A percentile compares a stretch with the other conserved stretches of the same genome.
phyloP scores from a whole-genome alignment of 106 monocot genomes.

The Dendrobium officinale region DNA sequence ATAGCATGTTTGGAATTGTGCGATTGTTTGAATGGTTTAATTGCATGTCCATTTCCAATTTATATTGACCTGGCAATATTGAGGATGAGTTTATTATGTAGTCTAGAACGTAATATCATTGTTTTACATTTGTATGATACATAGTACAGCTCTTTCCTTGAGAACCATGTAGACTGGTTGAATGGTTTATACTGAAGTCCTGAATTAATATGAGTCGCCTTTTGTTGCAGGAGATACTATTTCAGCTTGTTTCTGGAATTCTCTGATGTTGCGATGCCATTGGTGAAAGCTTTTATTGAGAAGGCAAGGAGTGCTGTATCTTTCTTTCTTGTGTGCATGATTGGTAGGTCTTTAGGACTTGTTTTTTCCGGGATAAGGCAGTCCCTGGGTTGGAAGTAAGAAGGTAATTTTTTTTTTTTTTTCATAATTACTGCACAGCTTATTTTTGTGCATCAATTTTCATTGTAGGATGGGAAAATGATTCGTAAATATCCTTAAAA shows the following conservation, averaged over 20 bases:
- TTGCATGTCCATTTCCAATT: too few relatives aligned
- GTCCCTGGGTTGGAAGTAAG: conserved; percentile 71
- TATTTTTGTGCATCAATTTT: background rate
- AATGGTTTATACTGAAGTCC: too few relatives aligned
- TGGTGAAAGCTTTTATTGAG: conserved; percentile 40
- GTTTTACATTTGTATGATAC: too few relatives aligned
- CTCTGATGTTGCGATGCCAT: conserved; percentile 77
- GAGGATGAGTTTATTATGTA: too few relatives aligned
- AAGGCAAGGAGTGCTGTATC: conserved; percentile 65
- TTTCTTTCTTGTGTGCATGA: conserved; percentile 67
- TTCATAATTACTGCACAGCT: background rate
- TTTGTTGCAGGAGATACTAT: conserved; percentile 85
- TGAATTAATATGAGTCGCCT: background rate
- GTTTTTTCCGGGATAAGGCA: conserved; percentile 86
- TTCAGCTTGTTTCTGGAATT: conserved; percentile 85
- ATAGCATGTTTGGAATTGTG: too few relatives aligned
- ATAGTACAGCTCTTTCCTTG: too few relatives aligned
- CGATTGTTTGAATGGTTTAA: too few relatives aligned
- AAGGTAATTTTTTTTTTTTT: background rate
- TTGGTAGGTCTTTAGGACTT: conserved; percentile 91
- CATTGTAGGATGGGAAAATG: too few relatives aligned
- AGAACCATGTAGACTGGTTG: too few relatives aligned
- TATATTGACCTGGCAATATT: too few relatives aligned
- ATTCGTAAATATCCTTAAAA: too few relatives aligned
- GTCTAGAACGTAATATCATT: too few relatives aligned